Evolutionary conservation across 148 eudicot genomes (phyloP), one percentile per base, ranked within the genome.

Genomic region (Chenopodium album): DNA sequence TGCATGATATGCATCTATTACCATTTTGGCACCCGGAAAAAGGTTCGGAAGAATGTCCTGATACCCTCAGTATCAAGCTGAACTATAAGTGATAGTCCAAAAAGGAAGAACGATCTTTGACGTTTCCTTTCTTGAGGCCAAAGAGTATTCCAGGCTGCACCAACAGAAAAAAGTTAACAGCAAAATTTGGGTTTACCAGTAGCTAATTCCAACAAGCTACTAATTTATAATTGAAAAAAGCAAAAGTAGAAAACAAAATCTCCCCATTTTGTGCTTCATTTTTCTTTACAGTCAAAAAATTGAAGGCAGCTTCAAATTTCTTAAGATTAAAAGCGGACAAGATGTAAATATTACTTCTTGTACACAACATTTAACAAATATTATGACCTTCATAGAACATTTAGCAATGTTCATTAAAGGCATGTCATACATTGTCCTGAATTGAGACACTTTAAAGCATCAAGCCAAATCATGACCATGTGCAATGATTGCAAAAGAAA

Each of bases 81-180:
- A 85, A 95, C 78, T 78, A 95, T 93, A 59, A 95, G 97, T 48
- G 99, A 94, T 72, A 95, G 86, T 75, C 99, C 99, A 82, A 95
- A 95, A 29, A 95, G 92, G 86, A 95, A 95, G 84, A 95, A 95
- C 10, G 99, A 92, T 85, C 98, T 91, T 87, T 95, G 98, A 19
- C 99, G 92, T 82, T 95, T 95, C 89, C 97, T 87, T 87, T 95
- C 99, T 85, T 84, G 92, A n/a, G 98, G 99, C 99, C 99, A 95
- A 87, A 95, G 99, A 71, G 94, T 89, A 76, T 90, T 89, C 99
- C 99, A 95, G 77, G 99, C 99, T 95, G 89, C 81, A 76, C 73
- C 52, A 71, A 72, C n/a, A 52, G 52, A 28, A 56, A 63, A 41
- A 75, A n/a, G 10, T 44, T 75, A 11, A 3, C 68, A 52, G 56